Evolutionary conservation across 2,329 filamentous ascomycete species (phyloP).

Genomic region (Trichophyton verrucosum): DNA sequence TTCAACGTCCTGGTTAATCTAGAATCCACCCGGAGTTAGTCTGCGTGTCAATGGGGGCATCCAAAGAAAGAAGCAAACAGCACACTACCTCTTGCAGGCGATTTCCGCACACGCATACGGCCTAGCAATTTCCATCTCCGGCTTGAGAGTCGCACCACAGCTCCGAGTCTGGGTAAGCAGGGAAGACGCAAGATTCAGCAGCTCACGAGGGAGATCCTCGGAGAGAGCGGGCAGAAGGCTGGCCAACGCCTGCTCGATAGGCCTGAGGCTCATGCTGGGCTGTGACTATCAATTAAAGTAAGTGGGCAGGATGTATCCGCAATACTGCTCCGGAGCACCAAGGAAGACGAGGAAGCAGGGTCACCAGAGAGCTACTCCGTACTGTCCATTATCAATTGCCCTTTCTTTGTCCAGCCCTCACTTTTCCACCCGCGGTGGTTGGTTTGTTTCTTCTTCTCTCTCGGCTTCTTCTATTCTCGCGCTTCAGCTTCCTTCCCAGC

Average conservation of each 20-base stretch:
- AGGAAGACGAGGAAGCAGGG: background rate
- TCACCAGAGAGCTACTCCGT: background rate
- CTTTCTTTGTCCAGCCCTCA: background rate
- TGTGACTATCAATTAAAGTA: background rate
- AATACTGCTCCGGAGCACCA: background rate
- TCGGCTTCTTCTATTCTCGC: too few relatives aligned
- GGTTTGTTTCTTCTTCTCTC: background rate
- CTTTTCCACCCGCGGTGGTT: background rate
- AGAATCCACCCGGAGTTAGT: background rate
- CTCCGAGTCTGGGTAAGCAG: constrained; percentile 70
- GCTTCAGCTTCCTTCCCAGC: background rate
- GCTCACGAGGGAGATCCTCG: constrained; percentile 52
- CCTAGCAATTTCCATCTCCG: constrained; percentile 78
- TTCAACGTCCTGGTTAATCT: constrained; percentile 66
- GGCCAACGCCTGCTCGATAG: constrained; percentile 60
- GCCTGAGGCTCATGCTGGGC: constrained; percentile 52
- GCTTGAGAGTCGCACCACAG: constrained; percentile 63
- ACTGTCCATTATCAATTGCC: background rate
- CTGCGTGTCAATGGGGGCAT: background rate
- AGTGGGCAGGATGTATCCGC: background rate
- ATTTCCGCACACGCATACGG: constrained; percentile 76
- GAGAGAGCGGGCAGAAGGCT: constrained; percentile 62
- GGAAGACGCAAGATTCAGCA: constrained; percentile 58
- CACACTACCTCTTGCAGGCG: constrained; percentile 63
- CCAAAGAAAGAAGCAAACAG: background rate